Percentiles rank a stretch among this genome's conserved stretches.
Conservation (phyloP, 192 early-diverging fungal species). For the Umbelopsis vinacea region DNA sequence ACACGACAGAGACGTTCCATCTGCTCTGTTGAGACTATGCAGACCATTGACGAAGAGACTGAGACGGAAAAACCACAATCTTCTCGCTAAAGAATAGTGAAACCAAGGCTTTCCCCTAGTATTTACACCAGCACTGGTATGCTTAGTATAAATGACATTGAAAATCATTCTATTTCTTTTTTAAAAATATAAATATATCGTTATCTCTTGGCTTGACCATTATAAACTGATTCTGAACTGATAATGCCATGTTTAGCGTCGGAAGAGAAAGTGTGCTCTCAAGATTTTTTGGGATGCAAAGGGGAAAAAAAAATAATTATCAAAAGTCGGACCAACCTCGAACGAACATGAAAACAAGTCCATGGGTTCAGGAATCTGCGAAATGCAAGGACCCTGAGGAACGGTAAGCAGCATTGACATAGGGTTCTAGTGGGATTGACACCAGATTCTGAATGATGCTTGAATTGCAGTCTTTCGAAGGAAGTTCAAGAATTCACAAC, state of each 20-base stretch:
- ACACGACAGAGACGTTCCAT: slow-evolving; percentile 9
- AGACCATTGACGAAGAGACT: slow-evolving; percentile 25
- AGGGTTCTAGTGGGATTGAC: background rate
- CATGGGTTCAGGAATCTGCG: background rate
- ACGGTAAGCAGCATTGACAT: slow-evolving; percentile 2
- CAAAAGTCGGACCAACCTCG: background rate
- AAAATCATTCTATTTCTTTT: background rate
- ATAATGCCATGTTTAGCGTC: too few relatives aligned
- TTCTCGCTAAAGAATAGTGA: background rate
- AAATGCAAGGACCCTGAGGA: background rate
- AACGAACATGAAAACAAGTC: background rate
- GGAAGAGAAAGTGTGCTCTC: background rate
- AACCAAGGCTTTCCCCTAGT: background rate
- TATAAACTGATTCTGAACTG: background rate
- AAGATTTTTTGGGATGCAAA: too few relatives aligned
- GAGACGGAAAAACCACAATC: slow-evolving; percentile 11
- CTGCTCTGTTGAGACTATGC: slow-evolving; percentile 15
- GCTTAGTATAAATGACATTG: background rate
- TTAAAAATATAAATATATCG: background rate
- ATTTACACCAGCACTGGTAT: slow-evolving; percentile 5
- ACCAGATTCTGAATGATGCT: background rate
- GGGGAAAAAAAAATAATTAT: too few relatives aligned
- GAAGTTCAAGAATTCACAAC: slow-evolving; percentile 30
- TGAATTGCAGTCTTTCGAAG: slow-evolving; percentile 21
- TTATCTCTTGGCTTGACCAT: background rate